Conservation (phyloP, 129 eudicot genomes). For the Chrysanthemum seticuspe region DNA sequence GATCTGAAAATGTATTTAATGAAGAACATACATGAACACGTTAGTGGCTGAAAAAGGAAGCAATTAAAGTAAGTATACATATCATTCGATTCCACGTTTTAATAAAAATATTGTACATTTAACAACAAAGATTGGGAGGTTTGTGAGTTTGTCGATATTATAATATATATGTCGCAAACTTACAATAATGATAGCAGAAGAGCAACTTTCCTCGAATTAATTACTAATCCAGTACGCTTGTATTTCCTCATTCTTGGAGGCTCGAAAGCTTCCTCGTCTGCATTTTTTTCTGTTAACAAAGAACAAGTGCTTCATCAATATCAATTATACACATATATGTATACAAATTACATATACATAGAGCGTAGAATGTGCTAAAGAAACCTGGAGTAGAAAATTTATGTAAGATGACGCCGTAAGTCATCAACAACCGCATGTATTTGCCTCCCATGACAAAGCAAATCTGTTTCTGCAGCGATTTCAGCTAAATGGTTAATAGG, state of each 20-base stretch:
- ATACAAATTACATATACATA: background rate
- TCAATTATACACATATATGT: slow-evolving; percentile 6
- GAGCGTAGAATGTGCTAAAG: background rate
- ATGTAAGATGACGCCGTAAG: slow-evolving; percentile 50
- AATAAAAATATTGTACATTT: too few species aligned
- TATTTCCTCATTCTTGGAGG: slow-evolving; percentile 65
- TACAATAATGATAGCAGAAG: slow-evolving; percentile 83
- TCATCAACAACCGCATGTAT: slow-evolving; percentile 62
- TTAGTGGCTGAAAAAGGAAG: background rate
- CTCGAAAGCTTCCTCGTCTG: slow-evolving; percentile 43
- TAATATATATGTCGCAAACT: slow-evolving; percentile 24
- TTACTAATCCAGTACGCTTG: slow-evolving; percentile 57
- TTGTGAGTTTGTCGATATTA: background rate
- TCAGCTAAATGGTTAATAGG: background rate
- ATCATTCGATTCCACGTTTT: too few species aligned
- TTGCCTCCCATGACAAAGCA: slow-evolving; percentile 56
- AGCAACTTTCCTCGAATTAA: slow-evolving; percentile 87
- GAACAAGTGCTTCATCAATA: background rate
- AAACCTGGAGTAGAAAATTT: slow-evolving; percentile 64
- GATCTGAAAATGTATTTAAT: slow-evolving; percentile 47
- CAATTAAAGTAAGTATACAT: too few species aligned
- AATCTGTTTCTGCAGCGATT: slow-evolving; percentile 46
- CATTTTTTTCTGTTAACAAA: slow-evolving; percentile 46
- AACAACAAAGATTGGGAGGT: background rate
- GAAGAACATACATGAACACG: too few species aligned